Base-by-base conservation (phyloP, 352 stramenopile species). In the Phytopythium litorale region DNA sequence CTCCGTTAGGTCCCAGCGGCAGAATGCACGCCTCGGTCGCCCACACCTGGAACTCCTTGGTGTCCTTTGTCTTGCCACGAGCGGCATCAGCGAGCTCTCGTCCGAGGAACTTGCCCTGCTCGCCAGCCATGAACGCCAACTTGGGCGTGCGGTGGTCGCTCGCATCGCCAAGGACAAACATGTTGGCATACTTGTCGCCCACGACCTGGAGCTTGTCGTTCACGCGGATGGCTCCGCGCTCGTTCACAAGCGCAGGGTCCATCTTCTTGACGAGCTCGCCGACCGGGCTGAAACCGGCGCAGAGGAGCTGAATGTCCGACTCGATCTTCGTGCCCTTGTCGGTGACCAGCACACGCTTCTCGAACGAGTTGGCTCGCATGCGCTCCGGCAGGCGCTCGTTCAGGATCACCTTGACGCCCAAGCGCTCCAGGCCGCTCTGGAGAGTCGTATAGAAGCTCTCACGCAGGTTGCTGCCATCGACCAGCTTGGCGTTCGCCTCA, bases 161-260 rank as follows among this genome's bases (percentile, higher is more conserved):
- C 37, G 75, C 66, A 43, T 92, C 78, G 28, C 78, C 78, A 9
- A 89, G 11, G 6, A 70, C 78, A 42, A 88, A 88, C 43, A 90
- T 67, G 51, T 89, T 63, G 1, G 51, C n/a, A 54, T 80, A 85
- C 55, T 72, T 70, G 0, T 62, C 45, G 49, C 72, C 64, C 33
- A 85, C 71, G 23, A 90, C 33, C 64, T 92, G 76, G 48, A 89
- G 63, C 7, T 61, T 15, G 15, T 48, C 62, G 32, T 86, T 89
- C 32, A 89, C 80, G 13, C 74, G 75, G 45, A 90, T 63, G 55
- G 56, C 60, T 15, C 76, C 80, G 25, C 62, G 49, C 0, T 76
- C 68, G 1, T 63, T 72, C 23, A 89, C 57, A 1, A 89, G 45
- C 4, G 74, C 68, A 9, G 66, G n/a, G 60, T 88, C 78, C 64